Conservation (phyloP, 345 rosid genomes). For the Lagerstroemia speciosa region DNA sequence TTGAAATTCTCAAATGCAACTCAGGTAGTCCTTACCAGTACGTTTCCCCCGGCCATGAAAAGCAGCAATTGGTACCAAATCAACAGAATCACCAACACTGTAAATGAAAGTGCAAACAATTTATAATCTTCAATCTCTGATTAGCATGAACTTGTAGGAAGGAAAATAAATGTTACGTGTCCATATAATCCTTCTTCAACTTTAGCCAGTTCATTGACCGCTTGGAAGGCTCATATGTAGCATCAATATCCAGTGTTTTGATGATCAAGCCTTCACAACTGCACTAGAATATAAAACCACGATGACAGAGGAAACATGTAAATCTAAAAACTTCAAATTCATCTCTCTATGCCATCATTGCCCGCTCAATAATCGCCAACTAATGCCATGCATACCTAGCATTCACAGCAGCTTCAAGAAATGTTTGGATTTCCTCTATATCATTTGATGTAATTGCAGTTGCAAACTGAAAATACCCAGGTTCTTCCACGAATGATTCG, state of each 20-base stretch:
- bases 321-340: not conserved
- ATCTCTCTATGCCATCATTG: not conserved
- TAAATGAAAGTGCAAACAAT: conserved; percentile 12
- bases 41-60: conserved; percentile 98
- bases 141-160: not conserved
- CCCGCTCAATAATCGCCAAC: not conserved
- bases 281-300: conserved; percentile 20
- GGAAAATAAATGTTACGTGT: conserved; percentile 33
- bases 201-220: conserved; percentile 89
- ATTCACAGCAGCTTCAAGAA: conserved; percentile 80
- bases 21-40: conserved; percentile 36
- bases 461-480: conserved; percentile 82
- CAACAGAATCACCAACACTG: conserved; percentile 90
- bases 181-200: conserved; percentile 95
- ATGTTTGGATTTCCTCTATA: conserved; percentile 82
- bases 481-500: conserved; percentile 69
- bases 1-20: not conserved
- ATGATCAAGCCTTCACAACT: conserved; percentile 95
- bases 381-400: conserved; percentile 40
- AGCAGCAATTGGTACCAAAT: conserved; percentile 95
- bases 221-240: conserved; percentile 97
- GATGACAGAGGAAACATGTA: not conserved
- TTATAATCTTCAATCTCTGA: not conserved
- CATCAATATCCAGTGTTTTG: conserved; percentile 80
- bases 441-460: conserved; percentile 76